Percentiles rank a stretch among this genome's conserved stretches.
phyloP scores from a whole-genome alignment of 2,329 filamentous ascomycete genomes.

The Xenosphaeropsis pyriputrescens region DNA sequence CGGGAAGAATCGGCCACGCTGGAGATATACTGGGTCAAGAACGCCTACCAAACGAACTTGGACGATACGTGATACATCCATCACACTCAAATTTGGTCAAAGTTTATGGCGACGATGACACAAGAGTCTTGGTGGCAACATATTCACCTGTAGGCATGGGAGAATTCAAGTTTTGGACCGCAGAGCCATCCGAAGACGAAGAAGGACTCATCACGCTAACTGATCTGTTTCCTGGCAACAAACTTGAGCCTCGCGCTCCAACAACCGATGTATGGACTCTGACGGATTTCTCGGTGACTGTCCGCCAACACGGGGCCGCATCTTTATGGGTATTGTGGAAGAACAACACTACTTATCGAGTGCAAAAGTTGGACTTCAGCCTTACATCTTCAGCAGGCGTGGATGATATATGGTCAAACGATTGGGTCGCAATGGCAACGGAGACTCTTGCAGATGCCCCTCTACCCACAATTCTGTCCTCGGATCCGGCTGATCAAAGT shows the following conservation, averaged over 20 bases:
- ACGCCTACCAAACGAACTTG: constrained; percentile 49
- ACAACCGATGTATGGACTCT: constrained; percentile 68
- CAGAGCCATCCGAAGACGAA: constrained; percentile 51
- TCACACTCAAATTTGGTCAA: constrained; percentile 64
- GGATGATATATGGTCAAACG: constrained; percentile 37
- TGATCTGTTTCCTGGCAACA: constrained; percentile 52
- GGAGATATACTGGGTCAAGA: constrained; percentile 63
- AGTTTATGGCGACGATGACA: constrained; percentile 43
- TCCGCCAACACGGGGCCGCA: constrained; percentile 11
- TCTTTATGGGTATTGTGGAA: constrained; percentile 72
- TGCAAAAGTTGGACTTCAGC: constrained; percentile 61
- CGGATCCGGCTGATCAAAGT: constrained; percentile 53
- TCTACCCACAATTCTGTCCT: constrained; percentile 41
- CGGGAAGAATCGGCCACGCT: constrained; percentile 61
- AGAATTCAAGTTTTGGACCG: constrained; percentile 86
- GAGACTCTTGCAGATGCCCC: constrained; percentile 38
- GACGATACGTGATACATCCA: constrained; percentile 67
- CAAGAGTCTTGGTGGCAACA: constrained; percentile 50
- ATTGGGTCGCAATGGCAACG: constrained; percentile 56
- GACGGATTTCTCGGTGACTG: constrained; percentile 57
- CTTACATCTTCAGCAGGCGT: constrained; percentile 24
- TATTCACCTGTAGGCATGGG: constrained; percentile 80
- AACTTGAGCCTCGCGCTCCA: constrained; percentile 56
- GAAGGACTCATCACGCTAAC: constrained; percentile 45
- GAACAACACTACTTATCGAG: constrained; percentile 65